Evolutionary conservation across 305 asterid species (phyloP).

Genomic region (Fraxinus sp.): DNA sequence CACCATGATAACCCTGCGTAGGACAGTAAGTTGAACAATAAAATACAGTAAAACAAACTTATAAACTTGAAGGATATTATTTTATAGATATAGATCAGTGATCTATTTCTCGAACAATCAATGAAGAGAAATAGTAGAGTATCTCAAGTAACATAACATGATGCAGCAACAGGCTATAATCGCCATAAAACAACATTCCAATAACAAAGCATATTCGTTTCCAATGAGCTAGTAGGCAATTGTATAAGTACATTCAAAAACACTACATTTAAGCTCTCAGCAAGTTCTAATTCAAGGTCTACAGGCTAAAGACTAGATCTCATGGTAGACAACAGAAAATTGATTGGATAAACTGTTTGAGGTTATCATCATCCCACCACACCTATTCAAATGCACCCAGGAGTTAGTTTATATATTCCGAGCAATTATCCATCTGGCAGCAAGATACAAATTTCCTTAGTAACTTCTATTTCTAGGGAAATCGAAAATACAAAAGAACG

Average conservation of each 20-base stretch:
- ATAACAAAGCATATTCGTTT: not conserved
- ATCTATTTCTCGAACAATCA: slow-evolving; percentile 11
- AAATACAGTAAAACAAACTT: slow-evolving; percentile 20
- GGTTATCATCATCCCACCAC: not conserved
- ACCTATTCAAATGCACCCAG: not conserved
- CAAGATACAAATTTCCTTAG: slow-evolving; percentile 5
- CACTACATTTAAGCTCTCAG: not conserved
- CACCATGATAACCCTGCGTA: slow-evolving; percentile 94
- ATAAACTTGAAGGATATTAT: slow-evolving; percentile 1
- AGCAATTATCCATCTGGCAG: slow-evolving; percentile 19
- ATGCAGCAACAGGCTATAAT: not conserved
- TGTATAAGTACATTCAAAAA: not conserved
- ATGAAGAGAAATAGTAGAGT: slow-evolving; percentile 1
- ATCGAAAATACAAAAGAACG: not conserved
- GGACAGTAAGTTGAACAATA: slow-evolving; percentile 18
- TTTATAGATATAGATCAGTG: not conserved
- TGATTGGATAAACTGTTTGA: not conserved
- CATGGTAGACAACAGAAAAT: not conserved
- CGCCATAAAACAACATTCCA: not conserved
- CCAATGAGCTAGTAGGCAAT: not conserved
- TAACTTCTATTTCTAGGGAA: not conserved
- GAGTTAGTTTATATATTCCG: not conserved
- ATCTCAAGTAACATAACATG: not conserved
- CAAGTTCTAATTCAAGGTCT: not conserved
- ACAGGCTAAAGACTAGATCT: not conserved